Conservation (phyloP, 2,329 filamentous ascomycete genomes). For the Aspergillus sp. region DNA sequence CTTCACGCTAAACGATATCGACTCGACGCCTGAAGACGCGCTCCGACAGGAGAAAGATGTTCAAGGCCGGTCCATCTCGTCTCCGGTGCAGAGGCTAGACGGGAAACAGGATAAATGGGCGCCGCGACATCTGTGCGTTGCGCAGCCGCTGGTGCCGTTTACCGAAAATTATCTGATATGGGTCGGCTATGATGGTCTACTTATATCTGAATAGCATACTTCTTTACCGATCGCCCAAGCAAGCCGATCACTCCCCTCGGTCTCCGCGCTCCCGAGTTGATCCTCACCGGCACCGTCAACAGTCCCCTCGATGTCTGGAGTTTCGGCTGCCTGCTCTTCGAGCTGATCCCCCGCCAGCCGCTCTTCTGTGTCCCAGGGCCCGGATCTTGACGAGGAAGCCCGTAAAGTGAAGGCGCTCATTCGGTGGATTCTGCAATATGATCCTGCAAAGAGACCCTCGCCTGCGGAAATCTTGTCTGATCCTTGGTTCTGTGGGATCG, state of each 20-base stretch:
- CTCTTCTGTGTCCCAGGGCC: slow-evolving; percentile 22
- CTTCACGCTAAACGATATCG: slow-evolving; percentile 20
- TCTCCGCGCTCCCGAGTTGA: slow-evolving; percentile 29
- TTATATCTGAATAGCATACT: slow-evolving; percentile 25
- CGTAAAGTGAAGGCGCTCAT: slow-evolving; percentile 24
- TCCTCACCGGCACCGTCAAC: slow-evolving; percentile 22
- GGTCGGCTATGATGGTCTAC: too few species aligned
- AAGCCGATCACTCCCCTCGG: slow-evolving; percentile 22
- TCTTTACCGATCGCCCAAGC: slow-evolving; percentile 21
- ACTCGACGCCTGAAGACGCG: slow-evolving; percentile 14
- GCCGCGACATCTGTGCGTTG: slow-evolving; percentile 26
- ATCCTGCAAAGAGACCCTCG: slow-evolving; percentile 26
- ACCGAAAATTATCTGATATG: slow-evolving; percentile 31
- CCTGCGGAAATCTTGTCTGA: slow-evolving; percentile 25
- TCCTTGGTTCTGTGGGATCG: slow-evolving; percentile 28
- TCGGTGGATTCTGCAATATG: slow-evolving; percentile 29
- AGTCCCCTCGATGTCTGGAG: slow-evolving; percentile 30
- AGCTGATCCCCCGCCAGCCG: slow-evolving; percentile 28
- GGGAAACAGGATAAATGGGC: slow-evolving; percentile 30
- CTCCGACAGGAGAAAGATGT: slow-evolving; percentile 23
- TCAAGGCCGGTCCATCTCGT: slow-evolving; percentile 17
- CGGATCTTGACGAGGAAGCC: slow-evolving; percentile 26
- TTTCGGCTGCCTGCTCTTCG: slow-evolving; percentile 32
- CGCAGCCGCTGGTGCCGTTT: slow-evolving; percentile 26
- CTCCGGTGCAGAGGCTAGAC: slow-evolving; percentile 22